phyloP scores from a whole-genome alignment of 2,329 filamentous ascomycete species.

The Cladophialophora yegresii region DNA sequence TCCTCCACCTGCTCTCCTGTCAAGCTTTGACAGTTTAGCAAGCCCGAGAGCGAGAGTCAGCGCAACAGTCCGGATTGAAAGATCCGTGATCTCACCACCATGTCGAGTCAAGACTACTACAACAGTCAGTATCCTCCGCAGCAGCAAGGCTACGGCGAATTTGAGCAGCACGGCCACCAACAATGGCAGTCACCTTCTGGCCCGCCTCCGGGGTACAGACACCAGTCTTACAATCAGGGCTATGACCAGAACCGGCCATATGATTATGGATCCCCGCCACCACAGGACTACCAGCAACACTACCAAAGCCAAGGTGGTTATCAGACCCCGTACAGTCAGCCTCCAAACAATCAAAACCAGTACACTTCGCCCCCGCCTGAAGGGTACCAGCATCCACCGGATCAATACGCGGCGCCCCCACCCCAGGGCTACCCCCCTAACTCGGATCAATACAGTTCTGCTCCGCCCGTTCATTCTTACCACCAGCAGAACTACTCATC shows the following conservation, averaged over 20 bases:
- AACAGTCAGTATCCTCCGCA: constrained; percentile 21
- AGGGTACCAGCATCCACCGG: neutral
- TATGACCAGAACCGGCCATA: constrained; percentile 24
- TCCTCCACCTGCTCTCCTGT: neutral
- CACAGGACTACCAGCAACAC: constrained; percentile 19
- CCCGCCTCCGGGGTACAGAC: constrained; percentile 15
- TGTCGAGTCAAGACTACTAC: constrained; percentile 24
- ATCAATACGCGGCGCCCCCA: constrained; percentile 12
- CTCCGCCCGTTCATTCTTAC: constrained; percentile 19
- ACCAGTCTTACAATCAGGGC: constrained; percentile 22
- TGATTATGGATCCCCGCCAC: constrained; percentile 15
- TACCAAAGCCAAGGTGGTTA: constrained; percentile 19
- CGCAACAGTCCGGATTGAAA: neutral
- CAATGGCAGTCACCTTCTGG: constrained; percentile 24
- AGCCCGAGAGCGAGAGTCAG: neutral
- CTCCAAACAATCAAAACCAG: constrained; percentile 7
- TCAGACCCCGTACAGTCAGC: constrained; percentile 23
- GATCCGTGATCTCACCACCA: constrained; percentile 8
- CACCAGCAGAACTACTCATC: constrained; percentile 16
- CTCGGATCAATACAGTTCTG: constrained; percentile 14
- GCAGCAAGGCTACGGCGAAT: constrained; percentile 23
- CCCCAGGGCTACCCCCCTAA: constrained; percentile 10
- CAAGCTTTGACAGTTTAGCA: neutral
- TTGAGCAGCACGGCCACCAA: constrained; percentile 18
- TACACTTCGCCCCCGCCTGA: constrained; percentile 3